Evolutionary conservation across 2,329 filamentous ascomycete genomes (phyloP), one percentile per base, ranked within the genome.

Genomic region (Paraconiothyrium brasiliense): DNA sequence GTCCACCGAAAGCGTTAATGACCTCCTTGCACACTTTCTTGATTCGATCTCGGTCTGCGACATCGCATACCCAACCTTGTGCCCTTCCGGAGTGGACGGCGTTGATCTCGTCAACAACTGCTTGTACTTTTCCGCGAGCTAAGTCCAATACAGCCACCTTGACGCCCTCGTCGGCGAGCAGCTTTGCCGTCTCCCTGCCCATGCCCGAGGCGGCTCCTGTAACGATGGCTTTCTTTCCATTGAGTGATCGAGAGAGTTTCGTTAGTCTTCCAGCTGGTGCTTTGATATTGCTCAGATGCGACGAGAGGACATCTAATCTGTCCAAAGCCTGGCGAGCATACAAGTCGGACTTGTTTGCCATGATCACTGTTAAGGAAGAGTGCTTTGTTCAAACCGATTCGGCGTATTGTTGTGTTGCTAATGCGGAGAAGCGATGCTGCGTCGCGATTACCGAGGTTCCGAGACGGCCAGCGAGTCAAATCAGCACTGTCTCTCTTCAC

Each of bases 341-440:
- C 20, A 22, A 8, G 43, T 46, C 43, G 10, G 43, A 46, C 20
- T 24, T 46, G 43, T 46, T 8, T n/a, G 43, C 11, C 43, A 46
- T 46, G n/a, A 13, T 24, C 20, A 46, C 20, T 46, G n/a, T 46
- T 10, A 10, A 22, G 6, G 20, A 46, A 22, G 9, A 8, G n/a
- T 24, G 20, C 43, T 46, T 20, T 46, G n/a, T 24, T 46, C 16
- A n/a, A 27, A 46, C 24, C 43, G 20, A 46, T 24, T 20, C n/a
- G 20, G 24, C 35, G 35, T 37, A 9, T 37, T 37, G 10, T 37
- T 46, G 20, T 24, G 7, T 22, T 46, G 43, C 43, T 5, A 46
- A 11, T 46, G 43, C 43, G 43, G 43, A 46, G 43, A 24, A 46
- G 43, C 43, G 43, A 46, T 46, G 43, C 20, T 46, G 43, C 20